These are phyloP conservation scores for Aspergillus nidulans DNA, from an alignment of 495 filamentous ascomycete species.

Conservation along the genomic window DNA sequence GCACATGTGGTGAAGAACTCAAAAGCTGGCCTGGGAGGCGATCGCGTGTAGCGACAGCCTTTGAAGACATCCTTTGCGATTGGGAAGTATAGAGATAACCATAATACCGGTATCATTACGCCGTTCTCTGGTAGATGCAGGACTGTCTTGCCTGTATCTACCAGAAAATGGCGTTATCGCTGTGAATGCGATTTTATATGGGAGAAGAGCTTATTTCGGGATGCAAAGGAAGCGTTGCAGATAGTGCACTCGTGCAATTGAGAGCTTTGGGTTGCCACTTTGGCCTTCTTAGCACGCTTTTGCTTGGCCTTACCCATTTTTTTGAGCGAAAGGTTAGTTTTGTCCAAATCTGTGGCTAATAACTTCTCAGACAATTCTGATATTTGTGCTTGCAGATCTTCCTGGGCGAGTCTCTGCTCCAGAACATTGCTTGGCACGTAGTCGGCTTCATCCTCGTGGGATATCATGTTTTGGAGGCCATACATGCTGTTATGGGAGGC, in stretches of 20 bases:
- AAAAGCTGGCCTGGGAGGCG: slow-evolving; percentile 72
- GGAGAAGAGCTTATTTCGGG: slow-evolving; percentile 66
- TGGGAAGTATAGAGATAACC: no score
- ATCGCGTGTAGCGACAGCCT: no score
- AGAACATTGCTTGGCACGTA: slow-evolving; percentile 45
- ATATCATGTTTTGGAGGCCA: not conserved
- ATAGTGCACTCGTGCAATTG: slow-evolving; percentile 50
- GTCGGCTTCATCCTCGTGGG: slow-evolving; percentile 16
- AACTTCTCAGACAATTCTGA: slow-evolving; percentile 19
- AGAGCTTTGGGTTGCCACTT: slow-evolving; percentile 39
- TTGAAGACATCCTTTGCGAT: no score
- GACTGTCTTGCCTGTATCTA: no score
- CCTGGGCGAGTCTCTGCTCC: slow-evolving; percentile 25
- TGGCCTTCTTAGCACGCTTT: slow-evolving; percentile 77
- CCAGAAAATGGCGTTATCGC: slow-evolving; percentile 15
- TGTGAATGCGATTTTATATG: slow-evolving; percentile 69
- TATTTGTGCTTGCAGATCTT: not conserved
- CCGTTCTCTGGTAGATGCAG: no score
- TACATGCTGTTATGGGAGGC: no score
- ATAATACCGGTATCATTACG: no score
- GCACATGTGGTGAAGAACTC: slow-evolving; percentile 82
- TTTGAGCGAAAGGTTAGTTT: slow-evolving; percentile 13
- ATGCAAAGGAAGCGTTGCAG: slow-evolving; percentile 60
- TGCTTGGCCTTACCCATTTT: slow-evolving; percentile 81
- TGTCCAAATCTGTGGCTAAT: slow-evolving; percentile 18